Conservation (phyloP, 495 filamentous ascomycete genomes). For the Aspergillus diversus region DNA sequence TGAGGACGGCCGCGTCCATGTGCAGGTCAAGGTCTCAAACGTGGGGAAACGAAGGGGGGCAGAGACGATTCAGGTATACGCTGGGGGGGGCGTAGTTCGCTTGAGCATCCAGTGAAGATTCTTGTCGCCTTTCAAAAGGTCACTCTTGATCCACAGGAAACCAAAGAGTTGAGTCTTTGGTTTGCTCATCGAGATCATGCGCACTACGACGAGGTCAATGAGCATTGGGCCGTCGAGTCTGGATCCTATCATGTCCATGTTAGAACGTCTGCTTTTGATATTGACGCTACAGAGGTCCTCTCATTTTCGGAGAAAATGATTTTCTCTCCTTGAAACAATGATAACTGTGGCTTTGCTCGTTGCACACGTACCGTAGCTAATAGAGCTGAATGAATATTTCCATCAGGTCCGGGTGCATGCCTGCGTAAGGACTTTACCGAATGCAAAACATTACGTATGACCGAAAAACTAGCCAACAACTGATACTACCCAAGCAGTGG, state of each 20-base stretch:
- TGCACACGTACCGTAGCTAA: too few relatives aligned
- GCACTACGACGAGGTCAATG: constrained; percentile 10
- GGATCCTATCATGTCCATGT: constrained; percentile 10
- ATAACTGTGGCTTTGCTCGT: too few relatives aligned
- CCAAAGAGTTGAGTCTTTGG: not conserved
- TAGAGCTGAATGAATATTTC: too few relatives aligned
- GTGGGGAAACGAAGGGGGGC: constrained; percentile 4
- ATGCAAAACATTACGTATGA: too few relatives aligned
- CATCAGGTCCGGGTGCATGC: too few relatives aligned
- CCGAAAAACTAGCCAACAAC: too few relatives aligned
- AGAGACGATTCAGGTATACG: constrained; percentile 16
- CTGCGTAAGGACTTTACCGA: too few relatives aligned
- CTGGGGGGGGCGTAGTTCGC: not conserved
- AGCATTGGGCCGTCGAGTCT: constrained; percentile 6
- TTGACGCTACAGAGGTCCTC: too few relatives aligned
- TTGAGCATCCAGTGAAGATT: constrained; percentile 13
- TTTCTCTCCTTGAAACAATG: too few relatives aligned
- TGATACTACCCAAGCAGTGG: too few relatives aligned
- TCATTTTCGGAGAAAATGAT: too few relatives aligned
- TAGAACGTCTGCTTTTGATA: not conserved
- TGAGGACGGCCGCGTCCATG: not conserved
- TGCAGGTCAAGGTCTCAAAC: constrained; percentile 11
- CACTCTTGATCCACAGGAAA: constrained; percentile 5
- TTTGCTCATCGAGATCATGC: constrained; percentile 4
- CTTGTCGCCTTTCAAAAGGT: constrained; percentile 16